Evolutionary conservation across 148 eudicot species (phyloP).

Genomic region (Persicaria maculosa): DNA sequence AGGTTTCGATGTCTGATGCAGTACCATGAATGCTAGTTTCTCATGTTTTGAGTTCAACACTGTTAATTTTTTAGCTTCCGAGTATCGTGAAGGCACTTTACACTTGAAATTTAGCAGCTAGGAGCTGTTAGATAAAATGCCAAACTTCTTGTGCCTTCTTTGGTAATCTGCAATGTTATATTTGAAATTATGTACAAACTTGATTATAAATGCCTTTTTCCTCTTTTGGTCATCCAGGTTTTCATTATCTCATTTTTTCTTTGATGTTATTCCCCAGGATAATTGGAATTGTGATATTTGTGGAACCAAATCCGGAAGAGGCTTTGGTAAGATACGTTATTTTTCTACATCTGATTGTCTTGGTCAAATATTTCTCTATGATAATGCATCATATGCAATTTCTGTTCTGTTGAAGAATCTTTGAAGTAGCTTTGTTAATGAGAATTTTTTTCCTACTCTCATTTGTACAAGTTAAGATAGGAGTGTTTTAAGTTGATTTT

Average conservation of each 20-base stretch:
- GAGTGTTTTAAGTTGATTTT: neutral
- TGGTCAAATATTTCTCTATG: neutral
- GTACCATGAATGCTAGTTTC: neutral
- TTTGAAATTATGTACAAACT: neutral
- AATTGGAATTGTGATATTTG: slow-evolving; percentile 39
- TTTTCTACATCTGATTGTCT: neutral
- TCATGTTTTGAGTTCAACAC: neutral
- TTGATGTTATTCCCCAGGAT: slow-evolving; percentile 17
- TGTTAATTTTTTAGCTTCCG: neutral
- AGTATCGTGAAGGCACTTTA: too few species aligned
- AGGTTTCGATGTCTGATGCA: neutral
- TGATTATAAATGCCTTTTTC: neutral
- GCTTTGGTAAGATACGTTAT: slow-evolving; percentile 40
- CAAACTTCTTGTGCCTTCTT: neutral
- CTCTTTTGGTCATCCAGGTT: neutral
- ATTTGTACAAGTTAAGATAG: neutral
- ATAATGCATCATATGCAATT: neutral
- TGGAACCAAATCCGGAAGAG: slow-evolving; percentile 33
- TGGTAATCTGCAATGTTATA: neutral
- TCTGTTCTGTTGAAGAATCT: neutral
- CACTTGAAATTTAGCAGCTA: neutral
- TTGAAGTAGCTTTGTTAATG: neutral
- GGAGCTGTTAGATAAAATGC: neutral
- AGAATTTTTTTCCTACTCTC: neutral
- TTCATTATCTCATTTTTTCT: slow-evolving; percentile 6